phyloP scores from a whole-genome alignment of 2,329 filamentous ascomycete genomes.

The Pleomassaria siparia region DNA sequence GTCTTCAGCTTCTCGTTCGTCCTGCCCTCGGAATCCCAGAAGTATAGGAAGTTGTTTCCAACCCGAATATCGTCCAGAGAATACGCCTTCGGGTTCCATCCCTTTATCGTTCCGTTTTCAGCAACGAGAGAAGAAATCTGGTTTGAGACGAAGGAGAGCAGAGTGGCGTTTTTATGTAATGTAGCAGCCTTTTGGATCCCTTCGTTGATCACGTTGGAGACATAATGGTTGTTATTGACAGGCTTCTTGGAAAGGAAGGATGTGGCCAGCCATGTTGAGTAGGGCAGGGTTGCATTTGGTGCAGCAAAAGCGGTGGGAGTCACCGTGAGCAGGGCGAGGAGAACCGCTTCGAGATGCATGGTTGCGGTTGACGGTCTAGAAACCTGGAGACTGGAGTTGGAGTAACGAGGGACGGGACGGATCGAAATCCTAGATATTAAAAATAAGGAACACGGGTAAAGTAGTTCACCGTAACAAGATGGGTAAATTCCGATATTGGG shows the following conservation, averaged over 20 bases:
- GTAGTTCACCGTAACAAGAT: neutral
- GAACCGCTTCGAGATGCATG: conserved; percentile 28
- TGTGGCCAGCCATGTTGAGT: conserved; percentile 49
- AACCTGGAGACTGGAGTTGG: conserved; percentile 13
- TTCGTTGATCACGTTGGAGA: conserved; percentile 50
- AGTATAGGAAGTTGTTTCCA: conserved; percentile 56
- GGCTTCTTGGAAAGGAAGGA: conserved; percentile 50
- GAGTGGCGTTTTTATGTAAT: conserved; percentile 46
- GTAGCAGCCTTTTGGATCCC: conserved; percentile 52
- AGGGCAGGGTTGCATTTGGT: conserved; percentile 25
- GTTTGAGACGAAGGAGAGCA: conserved; percentile 48
- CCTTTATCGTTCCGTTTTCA: conserved; percentile 50
- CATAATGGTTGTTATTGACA: conserved; percentile 47
- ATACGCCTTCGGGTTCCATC: conserved; percentile 52
- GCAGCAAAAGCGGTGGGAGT: conserved; percentile 25
- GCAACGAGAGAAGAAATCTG: conserved; percentile 53
- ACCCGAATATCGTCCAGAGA: conserved; percentile 55
- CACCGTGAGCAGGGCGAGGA: conserved; percentile 22
- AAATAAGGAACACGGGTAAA: neutral
- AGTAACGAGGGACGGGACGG: neutral
- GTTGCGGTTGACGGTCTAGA: conserved; percentile 7
- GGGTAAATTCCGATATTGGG: neutral
- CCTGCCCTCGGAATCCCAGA: conserved; percentile 46
- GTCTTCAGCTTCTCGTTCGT: conserved; percentile 51
- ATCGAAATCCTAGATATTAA: neutral